These are phyloP conservation scores for Boletellus sp. DNA, from an alignment of 1,284 basidiomycete species.

Conservation along the genomic window DNA sequence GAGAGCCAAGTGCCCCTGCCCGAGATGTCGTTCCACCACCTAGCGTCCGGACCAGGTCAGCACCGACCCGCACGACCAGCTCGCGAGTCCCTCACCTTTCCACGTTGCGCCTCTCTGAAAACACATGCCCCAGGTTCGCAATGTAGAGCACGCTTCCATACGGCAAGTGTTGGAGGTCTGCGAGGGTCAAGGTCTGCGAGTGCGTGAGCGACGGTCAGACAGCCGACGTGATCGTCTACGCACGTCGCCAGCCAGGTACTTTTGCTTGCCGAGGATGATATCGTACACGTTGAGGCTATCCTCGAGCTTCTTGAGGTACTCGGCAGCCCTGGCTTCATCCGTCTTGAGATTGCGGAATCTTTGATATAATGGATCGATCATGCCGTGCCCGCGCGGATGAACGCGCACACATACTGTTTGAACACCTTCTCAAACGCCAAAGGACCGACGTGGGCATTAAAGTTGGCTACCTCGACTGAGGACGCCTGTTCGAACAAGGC, in stretches of 20 bases:
- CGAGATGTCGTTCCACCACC: constrained; percentile 32
- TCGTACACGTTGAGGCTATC: constrained; percentile 44
- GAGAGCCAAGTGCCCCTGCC: constrained; percentile 25
- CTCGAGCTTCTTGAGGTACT: constrained; percentile 26
- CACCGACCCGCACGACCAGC: not conserved
- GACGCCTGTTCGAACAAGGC: constrained; percentile 34
- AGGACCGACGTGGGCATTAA: constrained; percentile 21
- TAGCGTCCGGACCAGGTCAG: constrained; percentile 14
- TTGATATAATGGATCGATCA: not conserved
- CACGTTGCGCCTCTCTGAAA: constrained; percentile 22
- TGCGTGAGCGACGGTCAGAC: constrained; percentile 7
- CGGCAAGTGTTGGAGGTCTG: constrained; percentile 53
- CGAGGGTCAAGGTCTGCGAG: constrained; percentile 41
- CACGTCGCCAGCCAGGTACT: constrained; percentile 49
- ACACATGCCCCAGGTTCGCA: not conserved
- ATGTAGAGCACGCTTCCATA: constrained; percentile 29
- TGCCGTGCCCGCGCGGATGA: constrained; percentile 1
- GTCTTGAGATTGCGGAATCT: constrained; percentile 9
- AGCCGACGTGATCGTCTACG: constrained; percentile 9
- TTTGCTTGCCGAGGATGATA: constrained; percentile 42
- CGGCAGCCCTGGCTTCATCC: constrained; percentile 28
- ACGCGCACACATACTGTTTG: constrained; percentile 31
- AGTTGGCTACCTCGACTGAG: constrained; percentile 30
- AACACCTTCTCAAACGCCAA: constrained; percentile 34
- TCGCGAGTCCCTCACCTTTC: constrained; percentile 18